Evolutionary conservation across 1,284 basidiomycete genomes (phyloP), one percentile per base, ranked within the genome.

Genomic region (Marasmius tenuissimus): DNA sequence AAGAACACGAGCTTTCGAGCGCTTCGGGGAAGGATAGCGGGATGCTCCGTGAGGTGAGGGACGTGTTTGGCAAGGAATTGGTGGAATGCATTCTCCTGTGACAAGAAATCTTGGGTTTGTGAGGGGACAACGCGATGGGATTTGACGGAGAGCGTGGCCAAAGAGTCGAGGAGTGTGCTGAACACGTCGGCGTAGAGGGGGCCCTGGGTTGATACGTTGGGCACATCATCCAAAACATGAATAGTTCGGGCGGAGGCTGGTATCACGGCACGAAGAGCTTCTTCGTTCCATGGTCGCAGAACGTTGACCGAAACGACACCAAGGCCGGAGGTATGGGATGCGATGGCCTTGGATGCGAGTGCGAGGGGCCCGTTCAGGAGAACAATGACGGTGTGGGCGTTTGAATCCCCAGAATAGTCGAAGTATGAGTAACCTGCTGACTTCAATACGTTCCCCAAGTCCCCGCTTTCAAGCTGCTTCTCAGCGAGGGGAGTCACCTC

Each of bases 191-290:
- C 75, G 68, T 87, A 91, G n/a, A 94, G 79, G 10, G 76, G 75
- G 0, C 90, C 90, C 65, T 87, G 87, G 1, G 83, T 81, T 16
- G 82, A 79, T 45, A 83, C 76, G 57, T 85, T 82, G 0, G 85
- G 83, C 12, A 92, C 88, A 62, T 93, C 92, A 63, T 93, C 92
- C 42, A 93, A 75, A 62, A 93, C 88, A 64, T 91, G 83, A 10
- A 93, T 76, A 9, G 73, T 78, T 68, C 78, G 81, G 22, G 79
- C 86, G 14, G 82, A 83, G 2, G 76, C 60, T 4, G 92, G 93
- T 47, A 94, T 72, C 34, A 81, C 73, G 9, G 72, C 73, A 61
- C 80, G 81, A 64, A 95, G 78, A 16, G 84, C 78, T 33, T 80
- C 76, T 67, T 88, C 83, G 67, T 86, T 78, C 93, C 93, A 92